Base-by-base conservation (phyloP, 1,284 basidiomycete species). In the Kwoniella shivajii region DNA sequence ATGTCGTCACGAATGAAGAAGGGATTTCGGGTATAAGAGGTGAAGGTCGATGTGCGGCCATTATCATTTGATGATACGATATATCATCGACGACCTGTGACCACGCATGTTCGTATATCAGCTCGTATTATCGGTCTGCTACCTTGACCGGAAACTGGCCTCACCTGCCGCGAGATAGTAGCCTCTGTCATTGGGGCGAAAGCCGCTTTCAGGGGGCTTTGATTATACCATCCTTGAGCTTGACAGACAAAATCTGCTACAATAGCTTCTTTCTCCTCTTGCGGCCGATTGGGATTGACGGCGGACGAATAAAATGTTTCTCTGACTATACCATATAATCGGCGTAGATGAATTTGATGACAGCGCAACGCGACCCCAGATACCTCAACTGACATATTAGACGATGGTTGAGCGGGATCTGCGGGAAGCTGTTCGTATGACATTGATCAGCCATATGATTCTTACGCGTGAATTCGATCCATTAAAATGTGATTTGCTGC, bases 21-120 rank as follows among this genome's bases (percentile, higher is more conserved):
- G 56, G 42, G n/a, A 58, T 41, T 24, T 48, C 27, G 11, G 56
- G 46, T 34, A 58, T 48, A 9, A 58, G 39, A 4, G 49, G 56
- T 16, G 56, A 58, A 1, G 56, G 56, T 24, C 56, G 50, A 54
- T 58, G 41, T 7, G 54, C 45, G 7, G 33, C 30, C 44, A 58
- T 47, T 9, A 54, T 45, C 51, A 58, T 54, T 49, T 54, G 51
- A 20, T 58, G 56, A 31, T 54, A 58, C 6, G 34, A 45, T 31
- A 58, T 54, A 41, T 58, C 56, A 36, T 58, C 56, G 10, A 50
- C 26, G 7, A 29, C 27, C 56, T 58, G 49, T 14, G 10, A 1
- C 7, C 42, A 44, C 34, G 20, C 36, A 24, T n/a, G 1, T 10
- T n/a, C 22, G 11, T 7, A 27, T 20, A 44, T 46, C 16, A 54